Base-by-base conservation (phyloP, 2,329 filamentous ascomycete genomes). In the Hypoxylon sp. region DNA sequence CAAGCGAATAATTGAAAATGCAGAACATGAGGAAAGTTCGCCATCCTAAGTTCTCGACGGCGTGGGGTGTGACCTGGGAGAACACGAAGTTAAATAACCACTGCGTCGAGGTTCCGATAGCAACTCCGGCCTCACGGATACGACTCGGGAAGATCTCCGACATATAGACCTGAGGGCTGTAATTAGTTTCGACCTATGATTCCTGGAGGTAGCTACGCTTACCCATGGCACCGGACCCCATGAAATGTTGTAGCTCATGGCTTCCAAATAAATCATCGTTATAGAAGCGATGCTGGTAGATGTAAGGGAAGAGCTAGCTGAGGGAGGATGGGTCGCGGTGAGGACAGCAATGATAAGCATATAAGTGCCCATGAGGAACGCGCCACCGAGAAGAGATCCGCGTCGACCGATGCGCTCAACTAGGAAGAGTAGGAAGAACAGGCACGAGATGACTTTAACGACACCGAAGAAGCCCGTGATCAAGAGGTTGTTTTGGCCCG, bases 71-170 rank as follows among this genome's bases (percentile, higher is more conserved):
- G 14, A 84, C 61, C 29, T 84, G 78, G 0, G 79, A 77, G 73
- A 85, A 83, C 27, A 81, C 76, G 73, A 85, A 86, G 74, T 85
- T 85, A 73, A 81, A 84, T 1, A 83, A 74, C 83, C 83, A 86
- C 68, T 86, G 83, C 0, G 81, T 82, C 0, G 81, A 77, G 5
- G 83, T 83, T 11, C 81, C 83, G 32, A 83, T 66, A 64, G 82
- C 81, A 25, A 84, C 81, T 6, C 83, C 83, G 3, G 80, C 76
- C 54, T 85, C 83, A 14, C 84, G 80, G 47, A 86, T 81, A 5
- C 84, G 76, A 0, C 79, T 81, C 0, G 84, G 83, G 69, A 86
- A 87, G 63, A 87, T 85, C 63, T 83, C 78, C 21, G 74, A 74
- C 65, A 82, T 78, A 70, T 85, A 86, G 0, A 84, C 78, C 76